These are phyloP conservation scores for Cercospora sesami DNA, from an alignment of 2,329 filamentous ascomycete genomes.

Conservation along the genomic window DNA sequence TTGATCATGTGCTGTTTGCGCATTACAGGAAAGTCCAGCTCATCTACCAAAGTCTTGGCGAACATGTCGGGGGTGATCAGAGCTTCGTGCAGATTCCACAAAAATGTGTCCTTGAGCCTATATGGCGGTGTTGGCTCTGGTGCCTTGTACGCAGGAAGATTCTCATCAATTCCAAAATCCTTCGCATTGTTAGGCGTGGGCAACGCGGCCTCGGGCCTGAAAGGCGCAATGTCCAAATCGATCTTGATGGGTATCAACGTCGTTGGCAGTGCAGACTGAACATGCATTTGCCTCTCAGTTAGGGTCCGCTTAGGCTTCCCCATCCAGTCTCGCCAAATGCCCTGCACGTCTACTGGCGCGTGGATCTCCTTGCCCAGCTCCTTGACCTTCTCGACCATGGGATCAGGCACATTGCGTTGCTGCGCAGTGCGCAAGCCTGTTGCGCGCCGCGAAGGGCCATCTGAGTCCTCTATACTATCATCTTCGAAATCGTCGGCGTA, in stretches of 20 bases:
- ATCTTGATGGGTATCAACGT: slow-evolving; percentile 95
- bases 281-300: slow-evolving; percentile 62
- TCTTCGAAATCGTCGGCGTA: slow-evolving; percentile 97
- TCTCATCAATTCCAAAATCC: slow-evolving; percentile 65
- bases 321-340: slow-evolving; percentile 96
- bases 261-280: slow-evolving; percentile 74
- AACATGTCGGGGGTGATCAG: slow-evolving; percentile 94
- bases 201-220: slow-evolving; percentile 65
- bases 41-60: slow-evolving; percentile 84
- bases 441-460: slow-evolving; percentile 62
- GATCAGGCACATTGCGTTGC: slow-evolving; percentile 63
- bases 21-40: slow-evolving; percentile 83
- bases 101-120: slow-evolving; percentile 88
- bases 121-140: slow-evolving; percentile 81
- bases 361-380: slow-evolving; percentile 81
- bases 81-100: slow-evolving; percentile 97
- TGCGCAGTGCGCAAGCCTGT: slow-evolving; percentile 82
- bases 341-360: slow-evolving; percentile 78
- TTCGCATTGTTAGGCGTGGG: slow-evolving; percentile 61
- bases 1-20: slow-evolving; percentile 62
- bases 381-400: slow-evolving; percentile 60
- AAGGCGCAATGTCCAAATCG: slow-evolving; percentile 85
- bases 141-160: slow-evolving; percentile 73
- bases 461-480: slow-evolving; percentile 73
- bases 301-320: slow-evolving; percentile 60